phyloP scores from a whole-genome alignment of 2,329 filamentous ascomycete genomes.

The Ascochyta koolunga region DNA sequence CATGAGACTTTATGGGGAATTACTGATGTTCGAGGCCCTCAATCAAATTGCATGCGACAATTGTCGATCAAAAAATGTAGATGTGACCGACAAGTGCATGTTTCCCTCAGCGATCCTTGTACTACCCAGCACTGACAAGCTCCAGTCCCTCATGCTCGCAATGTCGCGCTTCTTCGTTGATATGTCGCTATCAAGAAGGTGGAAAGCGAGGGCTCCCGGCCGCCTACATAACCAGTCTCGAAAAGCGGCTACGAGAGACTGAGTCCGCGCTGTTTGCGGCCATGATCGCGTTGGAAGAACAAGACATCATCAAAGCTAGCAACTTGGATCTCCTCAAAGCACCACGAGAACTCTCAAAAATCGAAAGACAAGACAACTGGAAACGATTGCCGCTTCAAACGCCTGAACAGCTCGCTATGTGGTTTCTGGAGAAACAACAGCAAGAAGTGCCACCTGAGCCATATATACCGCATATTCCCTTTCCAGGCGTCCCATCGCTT shows the following conservation, averaged over 20 bases:
- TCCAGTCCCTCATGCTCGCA: conserved; percentile 34
- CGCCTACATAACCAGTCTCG: conserved; percentile 33
- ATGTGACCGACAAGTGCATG: conserved; percentile 34
- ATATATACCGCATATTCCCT: conserved; percentile 8
- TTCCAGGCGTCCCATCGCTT: conserved; percentile 1
- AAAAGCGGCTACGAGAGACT: conserved; percentile 32
- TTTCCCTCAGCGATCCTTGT: background rate
- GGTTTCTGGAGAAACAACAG: conserved; percentile 25
- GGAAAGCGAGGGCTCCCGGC: conserved; percentile 35
- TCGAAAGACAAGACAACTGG: conserved; percentile 33
- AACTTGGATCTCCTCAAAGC: background rate
- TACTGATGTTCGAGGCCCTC: conserved; percentile 10
- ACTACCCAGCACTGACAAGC: background rate
- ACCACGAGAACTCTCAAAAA: conserved; percentile 26
- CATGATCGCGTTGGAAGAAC: conserved; percentile 19
- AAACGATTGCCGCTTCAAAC: conserved; percentile 28
- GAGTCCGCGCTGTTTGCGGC: conserved; percentile 29
- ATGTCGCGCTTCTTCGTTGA: conserved; percentile 20
- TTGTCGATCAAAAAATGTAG: conserved; percentile 38
- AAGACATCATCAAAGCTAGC: background rate
- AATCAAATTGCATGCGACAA: conserved; percentile 36
- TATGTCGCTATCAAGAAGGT: conserved; percentile 33
- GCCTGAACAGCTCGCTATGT: conserved; percentile 25
- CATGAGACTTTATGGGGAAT: background rate
- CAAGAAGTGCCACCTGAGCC: conserved; percentile 8